Evolutionary conservation across 1,284 basidiomycete species (phyloP).

Genomic region (Leccinum olivaceoglutinosum): DNA sequence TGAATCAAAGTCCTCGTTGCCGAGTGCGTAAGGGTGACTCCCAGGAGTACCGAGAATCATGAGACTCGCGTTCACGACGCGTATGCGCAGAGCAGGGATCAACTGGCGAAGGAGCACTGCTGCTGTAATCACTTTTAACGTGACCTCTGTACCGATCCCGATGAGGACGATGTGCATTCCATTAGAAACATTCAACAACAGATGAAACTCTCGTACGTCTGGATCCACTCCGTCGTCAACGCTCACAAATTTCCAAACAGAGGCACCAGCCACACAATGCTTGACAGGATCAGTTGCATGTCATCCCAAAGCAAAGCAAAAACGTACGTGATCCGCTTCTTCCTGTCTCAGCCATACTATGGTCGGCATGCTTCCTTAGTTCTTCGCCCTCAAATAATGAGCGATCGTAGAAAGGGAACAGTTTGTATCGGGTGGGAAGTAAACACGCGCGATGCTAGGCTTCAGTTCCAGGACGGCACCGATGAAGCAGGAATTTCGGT

Average conservation of each 20-base stretch:
- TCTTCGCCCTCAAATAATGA: conserved; percentile 78
- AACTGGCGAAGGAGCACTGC: conserved; percentile 65
- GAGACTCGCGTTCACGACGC: conserved; percentile 78
- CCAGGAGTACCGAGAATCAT: conserved; percentile 70
- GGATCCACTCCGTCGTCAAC: conserved; percentile 58
- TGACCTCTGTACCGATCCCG: conserved; percentile 72
- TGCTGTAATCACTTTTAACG: conserved; percentile 75
- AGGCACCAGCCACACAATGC: conserved; percentile 74
- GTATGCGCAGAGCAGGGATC: conserved; percentile 61
- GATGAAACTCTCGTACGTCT: conserved; percentile 40
- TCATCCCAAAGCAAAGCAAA: neutral
- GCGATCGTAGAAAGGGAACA: conserved; percentile 76
- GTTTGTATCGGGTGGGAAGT: conserved; percentile 88
- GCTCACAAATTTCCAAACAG: conserved; percentile 74
- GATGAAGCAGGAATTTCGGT: conserved; percentile 85
- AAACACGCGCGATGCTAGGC: conserved; percentile 70
- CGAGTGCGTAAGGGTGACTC: conserved; percentile 75
- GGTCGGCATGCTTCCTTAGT: conserved; percentile 81
- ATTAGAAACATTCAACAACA: neutral
- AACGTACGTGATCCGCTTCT: conserved; percentile 53
- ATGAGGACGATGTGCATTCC: conserved; percentile 53
- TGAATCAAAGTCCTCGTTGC: conserved; percentile 54
- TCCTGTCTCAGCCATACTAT: conserved; percentile 64
- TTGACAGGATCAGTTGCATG: conserved; percentile 22
- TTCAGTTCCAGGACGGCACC: conserved; percentile 78